Conservation (phyloP, 169 alveolate genomes). For the Plasmodium knowlesi region DNA sequence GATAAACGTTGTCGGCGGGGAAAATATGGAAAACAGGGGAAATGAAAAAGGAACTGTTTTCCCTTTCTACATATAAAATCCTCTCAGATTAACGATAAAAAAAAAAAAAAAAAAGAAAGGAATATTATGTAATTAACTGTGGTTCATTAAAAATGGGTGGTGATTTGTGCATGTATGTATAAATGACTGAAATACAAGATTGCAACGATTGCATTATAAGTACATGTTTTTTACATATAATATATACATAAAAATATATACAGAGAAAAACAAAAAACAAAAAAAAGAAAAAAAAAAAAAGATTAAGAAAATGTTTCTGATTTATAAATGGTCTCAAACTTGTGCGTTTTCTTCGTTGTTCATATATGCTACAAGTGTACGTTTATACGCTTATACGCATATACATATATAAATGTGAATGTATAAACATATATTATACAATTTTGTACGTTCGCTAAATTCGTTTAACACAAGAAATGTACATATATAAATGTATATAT, state of each 20-base stretch:
- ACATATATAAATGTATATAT: background rate
- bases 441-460: background rate
- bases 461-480: background rate
- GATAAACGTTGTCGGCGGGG: background rate
- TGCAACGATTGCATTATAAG: slow-evolving; percentile 5
- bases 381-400: background rate
- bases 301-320: background rate
- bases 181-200: background rate
- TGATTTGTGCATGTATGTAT: background rate
- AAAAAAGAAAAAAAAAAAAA: slow-evolving; percentile 1
- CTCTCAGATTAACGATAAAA: background rate
- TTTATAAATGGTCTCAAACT: background rate
- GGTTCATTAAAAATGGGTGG: background rate
- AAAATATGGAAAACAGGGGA: background rate
- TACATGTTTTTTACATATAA: background rate
- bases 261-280: background rate
- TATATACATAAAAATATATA: background rate
- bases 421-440: background rate
- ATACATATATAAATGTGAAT: background rate
- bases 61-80: background rate
- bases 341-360: background rate
- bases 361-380: background rate
- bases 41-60: background rate
- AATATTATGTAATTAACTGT: background rate
- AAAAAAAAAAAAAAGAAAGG: background rate